Base-by-base conservation (phyloP, 2,329 filamentous ascomycete species). In the Neoascochyta sp. region DNA sequence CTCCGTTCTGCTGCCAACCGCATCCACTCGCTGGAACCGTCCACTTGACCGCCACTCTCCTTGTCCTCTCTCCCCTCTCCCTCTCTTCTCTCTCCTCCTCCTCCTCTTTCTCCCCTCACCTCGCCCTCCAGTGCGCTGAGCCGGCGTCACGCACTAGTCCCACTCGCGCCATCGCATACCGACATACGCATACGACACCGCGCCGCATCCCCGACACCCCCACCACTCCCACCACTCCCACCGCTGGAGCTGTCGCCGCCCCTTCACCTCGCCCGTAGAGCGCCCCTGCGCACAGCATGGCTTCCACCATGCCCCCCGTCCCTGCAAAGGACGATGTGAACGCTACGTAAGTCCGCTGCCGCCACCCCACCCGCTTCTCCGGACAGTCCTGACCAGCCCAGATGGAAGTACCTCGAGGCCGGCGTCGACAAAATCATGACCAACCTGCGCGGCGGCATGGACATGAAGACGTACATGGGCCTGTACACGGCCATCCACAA, bases 401-500 rank as follows among this genome's bases (percentile, higher is more conserved):
- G 86, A 68, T 98, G 92, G 92, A 72, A 74, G 36, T 96, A 94
- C 64, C 74, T 98, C 29, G 83, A 95, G 64, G 74, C 75, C 40
- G 89, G 90, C 44, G 88, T 98, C 48, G 80, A 87, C 45, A 86
- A 83, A 61, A 93, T 98, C 57, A 96, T 98, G 90, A 78, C 80
- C 50, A 85, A 93, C 57, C 74, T 96, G 16, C 85, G 90, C 54
- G 83, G 87, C 46, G 92, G 92, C 39, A 85, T 98, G 67, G 89
- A 95, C 57, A 88, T 96, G 81, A 79, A 83, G 52, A 90, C 86
- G 73, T 96, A 96, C 67, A 95, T 96, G 90, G 87, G 86, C 34
- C 80, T 95, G 39, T 96, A 96, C 68, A 95, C 90, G 30, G 88
- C 89, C 39, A 92, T 98, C 27, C 92, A 98, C 69, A 95, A 98